Evolutionary conservation across 2,329 filamentous ascomycete genomes (phyloP), one percentile per base, ranked within the genome.

Genomic region (Colletotrichum tanaceti): DNA sequence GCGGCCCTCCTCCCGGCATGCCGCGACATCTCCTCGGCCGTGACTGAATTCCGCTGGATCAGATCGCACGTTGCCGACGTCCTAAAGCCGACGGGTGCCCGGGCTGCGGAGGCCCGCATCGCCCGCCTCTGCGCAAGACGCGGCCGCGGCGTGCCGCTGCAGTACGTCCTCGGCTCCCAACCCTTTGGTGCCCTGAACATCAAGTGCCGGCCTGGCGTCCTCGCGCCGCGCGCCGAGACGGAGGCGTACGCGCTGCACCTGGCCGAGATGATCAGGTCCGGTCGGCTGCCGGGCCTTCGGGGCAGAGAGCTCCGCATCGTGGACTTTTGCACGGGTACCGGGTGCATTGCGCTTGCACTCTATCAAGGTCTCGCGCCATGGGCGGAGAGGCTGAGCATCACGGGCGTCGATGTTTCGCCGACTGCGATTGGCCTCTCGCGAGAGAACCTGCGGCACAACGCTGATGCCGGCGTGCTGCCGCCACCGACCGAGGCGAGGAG

Each of bases 261-360:
- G 13, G 86, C 85, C 43, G 75, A 79, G 16, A 41, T 63, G 22
- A 77, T 89, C 69, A 77, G 76, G 59, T 72, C 70, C 9, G 71
- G 67, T 16, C 35, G 58, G 32, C 55, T 73, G 5, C 50, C 71
- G 47, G 61, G 64, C n/a, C 53, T 52, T 20, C 44, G 24, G 52
- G n/a, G 7, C 28, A 32, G 6, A 50, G 38, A 14, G 14, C 73
- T 97, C 14, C 86, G 84, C 14, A 82, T 98, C 47, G 78, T 98
- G 10, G 96, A 99, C 78, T 83, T 98, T 38, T 98, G 96, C 78
- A 94, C 93, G 0, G 96, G 96, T 11, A 93, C 92, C 5, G 96
- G 96, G 5, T 98, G 95, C 79, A 97, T 98, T 71, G 87, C 93
- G 0, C 85, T 98, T 10, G 86, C 93, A 3, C 84, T 97, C 7